phyloP scores from a whole-genome alignment of 768 basidiomycete genomes.

The Lentinula aciculospora region DNA sequence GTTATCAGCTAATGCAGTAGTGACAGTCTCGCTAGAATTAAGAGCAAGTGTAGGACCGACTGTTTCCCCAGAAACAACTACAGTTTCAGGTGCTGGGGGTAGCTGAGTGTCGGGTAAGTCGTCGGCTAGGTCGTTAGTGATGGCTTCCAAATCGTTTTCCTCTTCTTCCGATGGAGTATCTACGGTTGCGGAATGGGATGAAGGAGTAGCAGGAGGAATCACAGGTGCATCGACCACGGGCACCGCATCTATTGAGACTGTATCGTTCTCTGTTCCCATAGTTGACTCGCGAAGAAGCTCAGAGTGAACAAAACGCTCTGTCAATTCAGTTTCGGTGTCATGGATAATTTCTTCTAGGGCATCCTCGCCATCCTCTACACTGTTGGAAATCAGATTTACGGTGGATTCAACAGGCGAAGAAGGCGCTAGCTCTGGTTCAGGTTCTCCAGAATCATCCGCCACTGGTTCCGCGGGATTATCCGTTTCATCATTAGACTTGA shows the following conservation, averaged over 20 bases:
- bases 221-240: background rate
- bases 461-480: background rate
- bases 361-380: background rate
- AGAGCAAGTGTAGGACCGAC: background rate
- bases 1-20: background rate
- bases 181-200: background rate
- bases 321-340: background rate
- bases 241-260: background rate
- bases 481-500: background rate
- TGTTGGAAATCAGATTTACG: background rate
- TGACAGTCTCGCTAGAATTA: background rate
- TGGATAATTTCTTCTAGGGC: background rate
- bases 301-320: background rate
- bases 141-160: background rate
- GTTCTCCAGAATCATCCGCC: background rate
- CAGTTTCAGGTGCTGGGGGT: background rate
- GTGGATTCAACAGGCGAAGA: too few relatives aligned
- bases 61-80: slow-evolving; percentile 3
- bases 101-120: background rate
- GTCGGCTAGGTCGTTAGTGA: background rate
- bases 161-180: background rate
- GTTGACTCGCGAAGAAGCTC: background rate
- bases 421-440: background rate
- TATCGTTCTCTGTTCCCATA: background rate
- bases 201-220: background rate